Evolutionary conservation across 176 grass and related monocot genomes (phyloP), one percentile per base, ranked within the genome.

Genomic region (Paspalum notatum): DNA sequence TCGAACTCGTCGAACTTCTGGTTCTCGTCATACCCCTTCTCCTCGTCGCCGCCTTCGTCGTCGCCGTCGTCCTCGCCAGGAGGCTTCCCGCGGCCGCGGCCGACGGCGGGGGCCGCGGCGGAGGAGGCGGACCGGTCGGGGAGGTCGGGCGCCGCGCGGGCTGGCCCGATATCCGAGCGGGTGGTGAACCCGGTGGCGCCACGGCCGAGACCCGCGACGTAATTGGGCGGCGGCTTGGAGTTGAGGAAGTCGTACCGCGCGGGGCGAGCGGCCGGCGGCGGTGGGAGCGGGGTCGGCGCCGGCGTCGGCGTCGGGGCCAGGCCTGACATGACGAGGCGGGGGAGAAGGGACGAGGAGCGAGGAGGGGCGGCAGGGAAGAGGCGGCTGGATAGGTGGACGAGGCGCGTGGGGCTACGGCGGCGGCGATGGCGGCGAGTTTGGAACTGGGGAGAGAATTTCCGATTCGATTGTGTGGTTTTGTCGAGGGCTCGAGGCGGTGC

Each of bases 1-100:
- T 97, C 94, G 37, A 97, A 97, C 85, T 97, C 91, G 9, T 97
- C 94, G 75, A 97, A 97, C 82, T 97, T 97, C 66, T 92, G 94
- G 43, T 97, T 97, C 67, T 94, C 94, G 41, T 97, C 94, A 32
- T 94, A 97, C 0, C 94, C 94, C 87, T 97, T 97, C 74, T 94
- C 94, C 68, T 97, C 94, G 68, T 86, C 94, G 9, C 91, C 93
- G 6, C 83, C 90, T 3, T 93, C 91, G 0, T 97, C 90, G 3
- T 85, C 94, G 21, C 88, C 91, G 3, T 90, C 91, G 51, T 97
- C 91, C 22, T 91, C 94, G 3, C 91, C 87, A 1, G 91, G 32
- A 3, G 86, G 91, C 66, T 94, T 97, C 18, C 94, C 94, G 14
- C 94, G 94, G 66, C 94, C 94, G 1, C 94, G 91, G 21, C 89